phyloP scores from a whole-genome alignment of 768 basidiomycete species.

The Boletus reticulatus region DNA sequence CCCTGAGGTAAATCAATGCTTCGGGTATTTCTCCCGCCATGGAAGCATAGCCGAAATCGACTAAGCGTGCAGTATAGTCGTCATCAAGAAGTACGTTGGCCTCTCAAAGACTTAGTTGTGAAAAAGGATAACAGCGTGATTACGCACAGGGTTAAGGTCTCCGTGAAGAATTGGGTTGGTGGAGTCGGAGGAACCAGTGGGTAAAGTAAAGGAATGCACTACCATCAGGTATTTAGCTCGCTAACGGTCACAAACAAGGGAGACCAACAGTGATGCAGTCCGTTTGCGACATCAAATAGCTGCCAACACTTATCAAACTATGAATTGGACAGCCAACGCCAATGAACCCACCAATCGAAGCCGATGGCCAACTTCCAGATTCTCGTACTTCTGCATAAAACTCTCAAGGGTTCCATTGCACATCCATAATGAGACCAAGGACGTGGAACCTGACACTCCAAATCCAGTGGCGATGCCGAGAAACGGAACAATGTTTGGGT shows the following conservation, averaged over 20 bases:
- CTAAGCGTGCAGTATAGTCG: background rate
- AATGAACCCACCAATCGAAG: background rate
- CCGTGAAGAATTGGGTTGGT: background rate
- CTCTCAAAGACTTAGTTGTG: background rate
- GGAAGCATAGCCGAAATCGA: conserved; percentile 1
- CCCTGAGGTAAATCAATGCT: background rate
- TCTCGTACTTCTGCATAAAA: background rate
- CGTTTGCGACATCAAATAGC: background rate
- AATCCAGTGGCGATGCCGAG: background rate
- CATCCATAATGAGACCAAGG: background rate
- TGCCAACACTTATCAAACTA: background rate
- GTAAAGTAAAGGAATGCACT: background rate
- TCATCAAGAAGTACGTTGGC: background rate
- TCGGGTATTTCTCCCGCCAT: background rate
- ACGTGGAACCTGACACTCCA: background rate
- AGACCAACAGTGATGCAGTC: background rate
- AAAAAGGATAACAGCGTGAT: too few relatives aligned
- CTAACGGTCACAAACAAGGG: too few relatives aligned
- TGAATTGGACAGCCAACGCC: too few relatives aligned
- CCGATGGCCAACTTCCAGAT: background rate
- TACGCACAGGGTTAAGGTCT: background rate
- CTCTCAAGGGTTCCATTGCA: background rate
- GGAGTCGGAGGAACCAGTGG: background rate
- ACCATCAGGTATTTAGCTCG: background rate
- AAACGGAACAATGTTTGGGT: conserved; percentile 1